Evolutionary conservation across 192 early-diverging fungal species (phyloP).

Genomic region (Coemansia asiatica): DNA sequence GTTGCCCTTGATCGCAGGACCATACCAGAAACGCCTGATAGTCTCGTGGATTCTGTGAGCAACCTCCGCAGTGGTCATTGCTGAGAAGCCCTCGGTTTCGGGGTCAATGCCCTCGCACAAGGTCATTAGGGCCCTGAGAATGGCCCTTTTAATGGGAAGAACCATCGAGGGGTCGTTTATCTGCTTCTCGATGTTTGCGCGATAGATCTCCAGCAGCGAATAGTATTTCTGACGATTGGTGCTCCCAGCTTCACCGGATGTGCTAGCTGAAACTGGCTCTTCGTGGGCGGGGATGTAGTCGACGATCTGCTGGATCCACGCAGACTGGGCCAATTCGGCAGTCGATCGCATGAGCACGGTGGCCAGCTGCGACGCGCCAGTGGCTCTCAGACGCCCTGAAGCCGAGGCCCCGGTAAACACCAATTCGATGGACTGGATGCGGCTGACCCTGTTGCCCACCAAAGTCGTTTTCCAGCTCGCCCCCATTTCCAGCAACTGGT

Average conservation of each 20-base stretch:
- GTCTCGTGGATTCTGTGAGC: slow-evolving; percentile 36
- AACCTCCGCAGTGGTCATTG: slow-evolving; percentile 52
- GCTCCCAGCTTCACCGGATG: no score
- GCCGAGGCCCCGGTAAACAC: slow-evolving; percentile 36
- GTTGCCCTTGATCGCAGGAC: slow-evolving; percentile 8
- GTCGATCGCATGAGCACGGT: slow-evolving; percentile 18
- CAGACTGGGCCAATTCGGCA: slow-evolving; percentile 30
- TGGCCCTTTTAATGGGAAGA: slow-evolving; percentile 36
- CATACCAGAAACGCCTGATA: slow-evolving; percentile 32
- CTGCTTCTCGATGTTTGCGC: slow-evolving; percentile 33
- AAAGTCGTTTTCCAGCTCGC: slow-evolving; percentile 31
- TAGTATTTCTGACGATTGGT: slow-evolving; percentile 10
- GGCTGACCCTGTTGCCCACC: slow-evolving; percentile 7
- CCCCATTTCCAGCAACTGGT: slow-evolving; percentile 20
- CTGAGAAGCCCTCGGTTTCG: slow-evolving; percentile 34
- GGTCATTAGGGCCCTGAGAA: slow-evolving; percentile 38
- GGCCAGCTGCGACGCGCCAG: slow-evolving; percentile 18
- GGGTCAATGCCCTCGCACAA: slow-evolving; percentile 43
- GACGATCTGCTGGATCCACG: slow-evolving; percentile 21
- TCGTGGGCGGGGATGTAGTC: slow-evolving; percentile 10
- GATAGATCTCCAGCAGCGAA: slow-evolving; percentile 43
- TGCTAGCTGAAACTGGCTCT: not conserved
- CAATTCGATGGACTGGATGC: slow-evolving; percentile 39
- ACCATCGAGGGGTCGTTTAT: slow-evolving; percentile 18
- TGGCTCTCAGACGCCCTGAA: slow-evolving; percentile 23